Percentiles rank a stretch among this genome's conserved stretches.
These are phyloP conservation scores for Fomes fomentarius DNA, from an alignment of 1,284 basidiomycete species.

Conservation along the genomic window DNA sequence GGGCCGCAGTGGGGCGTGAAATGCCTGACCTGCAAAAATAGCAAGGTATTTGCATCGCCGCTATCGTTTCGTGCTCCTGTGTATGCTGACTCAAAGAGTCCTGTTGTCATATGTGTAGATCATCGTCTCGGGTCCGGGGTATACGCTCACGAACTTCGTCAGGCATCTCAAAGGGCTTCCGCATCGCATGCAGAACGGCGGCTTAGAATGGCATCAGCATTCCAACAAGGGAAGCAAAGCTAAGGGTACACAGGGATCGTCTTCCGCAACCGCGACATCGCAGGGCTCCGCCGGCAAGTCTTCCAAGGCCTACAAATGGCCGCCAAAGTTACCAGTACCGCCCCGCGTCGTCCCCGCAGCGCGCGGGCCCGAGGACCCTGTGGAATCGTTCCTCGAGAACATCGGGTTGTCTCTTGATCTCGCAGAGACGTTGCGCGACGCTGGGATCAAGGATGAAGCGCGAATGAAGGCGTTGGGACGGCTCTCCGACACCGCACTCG, in stretches of 20 bases:
- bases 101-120: background rate
- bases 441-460: conserved; percentile 11
- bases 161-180: background rate
- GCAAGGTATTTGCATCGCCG: background rate
- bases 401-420: conserved; percentile 2
- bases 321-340: too few species aligned
- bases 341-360: too few species aligned
- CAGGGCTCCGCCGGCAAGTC: too few species aligned
- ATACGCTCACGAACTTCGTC: background rate
- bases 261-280: too few species aligned
- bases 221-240: background rate
- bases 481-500: conserved; percentile 4
- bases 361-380: conserved; percentile 2
- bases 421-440: conserved; percentile 1
- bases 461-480: conserved; percentile 7
- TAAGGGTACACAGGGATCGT: background rate
- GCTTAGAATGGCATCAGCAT: background rate
- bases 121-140: background rate
- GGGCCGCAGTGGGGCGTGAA: background rate
- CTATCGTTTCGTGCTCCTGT: background rate
- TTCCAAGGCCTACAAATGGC: background rate
- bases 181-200: background rate
- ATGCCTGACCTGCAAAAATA: background rate
- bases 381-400: conserved; percentile 5
- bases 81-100: background rate